Evolutionary conservation across 2,329 filamentous ascomycete species (phyloP), one percentile per base, ranked within the genome.

Genomic region (Hypomyces rosellus): DNA sequence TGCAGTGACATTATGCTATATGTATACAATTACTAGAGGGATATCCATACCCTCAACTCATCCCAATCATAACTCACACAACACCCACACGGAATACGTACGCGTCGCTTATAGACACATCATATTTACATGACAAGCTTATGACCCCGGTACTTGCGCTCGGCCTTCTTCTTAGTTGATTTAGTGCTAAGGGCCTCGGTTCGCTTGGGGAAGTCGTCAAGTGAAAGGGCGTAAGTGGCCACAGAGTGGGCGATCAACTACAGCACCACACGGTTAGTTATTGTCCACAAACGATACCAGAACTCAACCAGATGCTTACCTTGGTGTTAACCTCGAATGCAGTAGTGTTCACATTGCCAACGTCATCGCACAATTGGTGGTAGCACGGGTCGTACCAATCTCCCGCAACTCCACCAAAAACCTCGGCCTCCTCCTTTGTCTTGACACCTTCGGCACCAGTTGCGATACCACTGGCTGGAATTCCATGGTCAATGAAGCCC

Each of bases 391-490:
- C 77, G 55, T 78, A 78, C 72, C 76, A 76, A 22, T 75, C 69
- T 16, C 79, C 86, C 1, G 81, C 84, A 54, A 74, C 71, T 36
- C 88, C 88, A n/a, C 88, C 87, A 63, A 89, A 92, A 68, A 81
- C 68, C 38, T 69, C 71, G 2, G 69, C 78, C 63, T 91, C 84
- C 34, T 81, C 75, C 45, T 75, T 69, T 0, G 85, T 89, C 78
- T 90, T 91, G 69, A 88, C 65, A 12, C 79, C 85, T 66, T 91
- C 87, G 1, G 88, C 88, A 37, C 88, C 88, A 2, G 87, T 89
- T 49, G 86, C 86, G 54, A 91, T 81, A 30, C 88, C 88, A 20
- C 88, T 86, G 1, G 81, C 81, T 0, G 88, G 85, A 39, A 91
- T 89, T 3, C 84, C 84, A 50, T 80, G 76, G 34, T 80, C 75